phyloP scores from a whole-genome alignment of 2,329 filamentous ascomycete species.

The Sarocladium strictum region DNA sequence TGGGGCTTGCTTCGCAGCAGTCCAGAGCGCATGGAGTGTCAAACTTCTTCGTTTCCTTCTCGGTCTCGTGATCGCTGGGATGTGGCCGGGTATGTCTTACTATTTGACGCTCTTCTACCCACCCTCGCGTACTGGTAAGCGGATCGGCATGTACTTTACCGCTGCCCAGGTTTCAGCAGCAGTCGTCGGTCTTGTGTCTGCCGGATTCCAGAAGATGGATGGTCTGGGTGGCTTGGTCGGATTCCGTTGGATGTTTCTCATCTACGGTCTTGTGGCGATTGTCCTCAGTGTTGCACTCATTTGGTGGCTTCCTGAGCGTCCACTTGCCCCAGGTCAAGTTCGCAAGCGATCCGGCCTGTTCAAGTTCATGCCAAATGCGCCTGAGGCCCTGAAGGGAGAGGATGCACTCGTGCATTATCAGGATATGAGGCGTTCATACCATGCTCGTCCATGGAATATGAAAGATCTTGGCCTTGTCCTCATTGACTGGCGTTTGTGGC shows the following conservation, averaged over 20 bases:
- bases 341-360: slow-evolving; percentile 44
- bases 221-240: slow-evolving; percentile 69
- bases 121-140: slow-evolving; percentile 76
- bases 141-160: slow-evolving; percentile 86
- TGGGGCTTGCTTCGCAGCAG: slow-evolving; percentile 76
- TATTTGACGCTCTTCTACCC: slow-evolving; percentile 91
- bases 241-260: slow-evolving; percentile 87
- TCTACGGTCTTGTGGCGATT: slow-evolving; percentile 74
- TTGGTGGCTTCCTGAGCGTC: slow-evolving; percentile 88
- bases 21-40: slow-evolving; percentile 76
- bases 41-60: slow-evolving; percentile 83
- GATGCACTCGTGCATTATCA: slow-evolving; percentile 80
- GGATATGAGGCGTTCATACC: slow-evolving; percentile 76
- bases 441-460: slow-evolving; percentile 65
- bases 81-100: slow-evolving; percentile 95
- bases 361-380: slow-evolving; percentile 61
- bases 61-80: slow-evolving; percentile 81
- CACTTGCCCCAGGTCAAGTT: slow-evolving; percentile 63
- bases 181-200: slow-evolving; percentile 82
- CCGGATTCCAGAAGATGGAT: slow-evolving; percentile 90
- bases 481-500: slow-evolving; percentile 84
- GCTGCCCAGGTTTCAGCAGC: slow-evolving; percentile 84
- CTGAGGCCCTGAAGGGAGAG: slow-evolving; percentile 67
- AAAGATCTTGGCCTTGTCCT: slow-evolving; percentile 66
- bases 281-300: slow-evolving; percentile 67